Percentiles rank a stretch among this genome's conserved stretches.
Evolutionary conservation across 1,139 yeast species (phyloP).

Genomic region (Hansenula sp.): DNA sequence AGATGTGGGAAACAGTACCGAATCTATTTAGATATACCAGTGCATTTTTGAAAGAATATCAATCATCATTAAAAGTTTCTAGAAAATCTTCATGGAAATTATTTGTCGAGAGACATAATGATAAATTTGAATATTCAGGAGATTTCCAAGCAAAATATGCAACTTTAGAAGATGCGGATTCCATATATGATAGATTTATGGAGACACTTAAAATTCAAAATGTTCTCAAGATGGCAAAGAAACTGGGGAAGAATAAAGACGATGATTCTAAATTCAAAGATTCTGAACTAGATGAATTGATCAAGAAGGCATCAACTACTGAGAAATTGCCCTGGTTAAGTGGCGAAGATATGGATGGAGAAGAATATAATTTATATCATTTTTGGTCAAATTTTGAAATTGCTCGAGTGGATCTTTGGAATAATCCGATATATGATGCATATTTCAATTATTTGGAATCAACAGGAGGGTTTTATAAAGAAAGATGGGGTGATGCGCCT

Average conservation of each 20-base stretch:
- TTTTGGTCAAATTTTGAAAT: constrained; percentile 96
- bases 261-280: constrained; percentile 8
- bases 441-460: constrained; percentile 66
- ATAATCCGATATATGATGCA: constrained; percentile 54
- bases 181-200: constrained; percentile 13
- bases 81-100: constrained; percentile 59
- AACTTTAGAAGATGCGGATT: constrained; percentile 19
- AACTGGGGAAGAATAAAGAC: constrained; percentile 15
- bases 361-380: constrained; percentile 77
- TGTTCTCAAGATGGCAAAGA: constrained; percentile 6
- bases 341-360: constrained; percentile 56
- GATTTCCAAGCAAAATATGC: constrained; percentile 23
- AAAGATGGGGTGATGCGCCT: constrained; percentile 97
- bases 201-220: constrained; percentile 17
- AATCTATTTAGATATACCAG: constrained; percentile 70
- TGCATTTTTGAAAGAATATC: constrained; percentile 48
- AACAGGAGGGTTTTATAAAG: constrained; percentile 79
- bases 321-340: constrained; percentile 33
- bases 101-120: constrained; percentile 36
- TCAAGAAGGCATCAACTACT: constrained; percentile 15
- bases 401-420: constrained; percentile 73
- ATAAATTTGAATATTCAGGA: constrained; percentile 24
- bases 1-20: constrained; percentile 76
- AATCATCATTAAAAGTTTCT: constrained; percentile 30
- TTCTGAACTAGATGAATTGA: constrained; percentile 19